Evolutionary conservation across 2,329 filamentous ascomycete species (phyloP).

Genomic region (Nothophoma quercina): DNA sequence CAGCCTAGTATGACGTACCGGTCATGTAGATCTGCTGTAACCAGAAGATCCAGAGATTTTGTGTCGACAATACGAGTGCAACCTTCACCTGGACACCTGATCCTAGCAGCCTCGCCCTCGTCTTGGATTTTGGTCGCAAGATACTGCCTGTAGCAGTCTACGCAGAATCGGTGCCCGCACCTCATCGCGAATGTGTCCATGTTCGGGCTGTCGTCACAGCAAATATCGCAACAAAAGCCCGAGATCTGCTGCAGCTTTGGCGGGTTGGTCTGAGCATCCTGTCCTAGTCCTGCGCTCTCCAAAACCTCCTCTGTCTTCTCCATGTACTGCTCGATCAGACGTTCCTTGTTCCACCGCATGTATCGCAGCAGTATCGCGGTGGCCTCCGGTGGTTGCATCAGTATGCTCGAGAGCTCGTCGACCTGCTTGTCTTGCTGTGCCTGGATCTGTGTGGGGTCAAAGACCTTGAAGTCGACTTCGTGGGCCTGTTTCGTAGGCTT

Average conservation of each 20-base stretch:
- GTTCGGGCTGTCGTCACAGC: conserved; percentile 83
- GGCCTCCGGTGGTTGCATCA: conserved; percentile 88
- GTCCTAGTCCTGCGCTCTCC: conserved; percentile 82
- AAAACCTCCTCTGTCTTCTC: conserved; percentile 80
- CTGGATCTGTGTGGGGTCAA: conserved; percentile 81
- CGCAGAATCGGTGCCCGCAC: conserved; percentile 92
- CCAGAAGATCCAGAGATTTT: conserved; percentile 81
- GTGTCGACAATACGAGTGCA: conserved; percentile 93
- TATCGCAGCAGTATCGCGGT: conserved; percentile 88
- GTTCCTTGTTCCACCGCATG: conserved; percentile 95
- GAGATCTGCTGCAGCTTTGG: conserved; percentile 74
- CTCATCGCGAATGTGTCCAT: conserved; percentile 91
- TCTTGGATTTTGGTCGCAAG: conserved; percentile 91
- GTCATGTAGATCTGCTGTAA: conserved; percentile 63
- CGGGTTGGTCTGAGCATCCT: conserved; percentile 52
- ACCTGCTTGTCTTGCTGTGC: conserved; percentile 85
- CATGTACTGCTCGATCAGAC: conserved; percentile 95
- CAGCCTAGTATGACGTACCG: conserved; percentile 52
- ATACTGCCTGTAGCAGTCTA: conserved; percentile 91
- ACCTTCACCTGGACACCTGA: conserved; percentile 87
- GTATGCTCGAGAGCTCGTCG: conserved; percentile 87
- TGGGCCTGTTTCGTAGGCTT: conserved; percentile 78
- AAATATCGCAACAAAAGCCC: conserved; percentile 93
- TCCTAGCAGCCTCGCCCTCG: conserved; percentile 92
- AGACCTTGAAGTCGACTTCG: conserved; percentile 85